These are phyloP conservation scores for Talaromyces adpressus DNA, from an alignment of 495 filamentous ascomycete genomes.

Conservation along the genomic window DNA sequence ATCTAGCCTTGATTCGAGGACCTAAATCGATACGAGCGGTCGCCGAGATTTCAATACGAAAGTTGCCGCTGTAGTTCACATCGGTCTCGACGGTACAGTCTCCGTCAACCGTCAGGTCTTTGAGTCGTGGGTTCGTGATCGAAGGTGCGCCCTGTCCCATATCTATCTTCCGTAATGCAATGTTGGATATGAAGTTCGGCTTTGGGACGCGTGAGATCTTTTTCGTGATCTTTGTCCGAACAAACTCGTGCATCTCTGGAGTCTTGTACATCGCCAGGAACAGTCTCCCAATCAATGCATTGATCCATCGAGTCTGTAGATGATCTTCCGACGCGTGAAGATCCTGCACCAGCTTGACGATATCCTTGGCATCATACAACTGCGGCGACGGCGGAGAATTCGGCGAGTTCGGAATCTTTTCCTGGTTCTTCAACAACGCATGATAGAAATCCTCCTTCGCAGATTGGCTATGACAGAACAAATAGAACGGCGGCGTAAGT, in stretches of 20 bases:
- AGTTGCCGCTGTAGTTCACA: slow-evolving; percentile 80
- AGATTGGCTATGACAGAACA: slow-evolving; percentile 90
- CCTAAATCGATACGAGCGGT: slow-evolving; percentile 88
- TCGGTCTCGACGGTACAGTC: slow-evolving; percentile 82
- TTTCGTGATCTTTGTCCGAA: slow-evolving; percentile 84
- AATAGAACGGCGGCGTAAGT: slow-evolving; percentile 71
- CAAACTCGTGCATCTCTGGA: slow-evolving; percentile 65
- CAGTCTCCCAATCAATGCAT: slow-evolving; percentile 78
- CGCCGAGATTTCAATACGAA: slow-evolving; percentile 80
- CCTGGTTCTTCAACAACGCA: slow-evolving; percentile 78
- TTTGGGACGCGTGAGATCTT: slow-evolving; percentile 93
- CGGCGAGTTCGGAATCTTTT: slow-evolving; percentile 49
- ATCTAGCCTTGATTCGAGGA: slow-evolving; percentile 76
- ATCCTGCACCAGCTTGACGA: slow-evolving; percentile 78
- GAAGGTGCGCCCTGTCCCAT: slow-evolving; percentile 83
- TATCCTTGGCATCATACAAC: slow-evolving; percentile 74
- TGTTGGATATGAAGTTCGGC: slow-evolving; percentile 77
- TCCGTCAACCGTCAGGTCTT: slow-evolving; percentile 85
- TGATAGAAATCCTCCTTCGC: slow-evolving; percentile 99
- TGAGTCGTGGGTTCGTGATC: slow-evolving; percentile 81
- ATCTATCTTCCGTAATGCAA: slow-evolving; percentile 73
- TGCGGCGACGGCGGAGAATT: slow-evolving; percentile 62
- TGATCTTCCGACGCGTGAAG: slow-evolving; percentile 91
- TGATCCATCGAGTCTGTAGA: slow-evolving; percentile 88
- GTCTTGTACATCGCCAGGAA: slow-evolving; percentile 88